Conservation (phyloP, 805 yeast genomes). For the Teunomyces cretensis region DNA sequence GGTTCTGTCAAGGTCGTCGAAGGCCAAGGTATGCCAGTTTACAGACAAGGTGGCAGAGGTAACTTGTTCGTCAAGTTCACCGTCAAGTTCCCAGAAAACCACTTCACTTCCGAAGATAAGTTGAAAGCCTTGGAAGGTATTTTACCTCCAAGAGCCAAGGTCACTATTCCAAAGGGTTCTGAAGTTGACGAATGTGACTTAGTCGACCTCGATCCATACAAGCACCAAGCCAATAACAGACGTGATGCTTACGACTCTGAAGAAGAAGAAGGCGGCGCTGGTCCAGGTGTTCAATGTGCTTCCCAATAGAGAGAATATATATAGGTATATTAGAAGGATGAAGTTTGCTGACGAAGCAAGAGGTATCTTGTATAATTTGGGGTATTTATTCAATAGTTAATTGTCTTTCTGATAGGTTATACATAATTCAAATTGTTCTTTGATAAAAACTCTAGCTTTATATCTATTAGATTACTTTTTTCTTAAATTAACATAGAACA, state of each 20-base stretch:
- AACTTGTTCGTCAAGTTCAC: slow-evolving; percentile 82
- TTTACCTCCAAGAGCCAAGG: slow-evolving; percentile 72
- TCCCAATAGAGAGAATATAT: slow-evolving; percentile 59
- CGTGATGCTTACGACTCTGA: slow-evolving; percentile 46
- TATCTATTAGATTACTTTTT: background rate
- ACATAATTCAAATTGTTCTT: no score
- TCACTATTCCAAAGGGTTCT: slow-evolving; percentile 65
- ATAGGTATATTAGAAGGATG: slow-evolving; percentile 1
- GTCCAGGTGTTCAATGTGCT: slow-evolving; percentile 88
- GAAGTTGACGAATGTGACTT: slow-evolving; percentile 80
- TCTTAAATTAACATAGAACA: background rate
- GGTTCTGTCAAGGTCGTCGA: slow-evolving; percentile 78
- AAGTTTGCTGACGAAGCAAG: background rate
- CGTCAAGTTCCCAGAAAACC: slow-evolving; percentile 79
- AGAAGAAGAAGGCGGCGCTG: slow-evolving; percentile 51
- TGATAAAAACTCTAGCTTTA: no score
- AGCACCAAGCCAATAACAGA: slow-evolving; percentile 47
- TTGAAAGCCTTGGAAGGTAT: slow-evolving; percentile 70
- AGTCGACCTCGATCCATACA: slow-evolving; percentile 63
- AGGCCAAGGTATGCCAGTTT: slow-evolving; percentile 97
- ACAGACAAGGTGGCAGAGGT: slow-evolving; percentile 85
- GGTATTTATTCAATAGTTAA: slow-evolving; percentile 7
- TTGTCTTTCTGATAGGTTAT: slow-evolving; percentile 1
- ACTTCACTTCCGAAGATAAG: slow-evolving; percentile 74
- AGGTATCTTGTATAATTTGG: background rate